Percentiles rank a stretch among this genome's conserved stretches.
phyloP scores from a whole-genome alignment of 176 grass and related monocot genomes.

The Oryza australiensis region DNA sequence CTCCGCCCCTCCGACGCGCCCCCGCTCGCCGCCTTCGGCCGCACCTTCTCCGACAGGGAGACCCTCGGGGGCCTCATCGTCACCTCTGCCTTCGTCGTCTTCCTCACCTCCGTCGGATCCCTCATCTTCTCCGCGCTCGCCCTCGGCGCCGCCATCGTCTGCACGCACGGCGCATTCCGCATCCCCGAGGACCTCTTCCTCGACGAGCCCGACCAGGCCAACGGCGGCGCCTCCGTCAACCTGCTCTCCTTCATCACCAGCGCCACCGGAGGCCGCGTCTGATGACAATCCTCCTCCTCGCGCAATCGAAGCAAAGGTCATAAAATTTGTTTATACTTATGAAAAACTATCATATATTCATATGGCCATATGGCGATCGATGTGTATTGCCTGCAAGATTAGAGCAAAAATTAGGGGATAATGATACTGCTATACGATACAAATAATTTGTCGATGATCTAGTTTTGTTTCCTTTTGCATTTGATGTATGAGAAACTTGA shows the following conservation, averaged over 20 bases:
- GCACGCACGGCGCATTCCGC: constrained; percentile 56
- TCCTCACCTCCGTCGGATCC: constrained; percentile 70
- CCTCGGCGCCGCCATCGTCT: constrained; percentile 47
- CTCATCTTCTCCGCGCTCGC: constrained; percentile 73
- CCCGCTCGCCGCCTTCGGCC: constrained; percentile 41
- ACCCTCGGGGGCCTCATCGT: constrained; percentile 48
- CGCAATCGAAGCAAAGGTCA: not conserved
- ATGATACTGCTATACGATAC: not conserved
- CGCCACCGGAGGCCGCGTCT: constrained; percentile 40
- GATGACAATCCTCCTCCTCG: not conserved
- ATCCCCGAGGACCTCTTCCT: constrained; percentile 71
- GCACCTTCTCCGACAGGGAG: constrained; percentile 61
- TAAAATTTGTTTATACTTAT: not conserved
- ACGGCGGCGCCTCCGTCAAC: constrained; percentile 14
- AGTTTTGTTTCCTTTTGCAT: constrained; percentile 23
- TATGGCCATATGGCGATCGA: not conserved
- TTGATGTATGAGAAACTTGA: not conserved
- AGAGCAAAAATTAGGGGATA: not conserved
- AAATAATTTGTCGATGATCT: constrained; percentile 4
- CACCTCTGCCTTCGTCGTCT: constrained; percentile 57
- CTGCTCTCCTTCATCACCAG: constrained; percentile 53
- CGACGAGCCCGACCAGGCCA: constrained; percentile 53
- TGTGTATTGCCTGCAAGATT: not conserved
- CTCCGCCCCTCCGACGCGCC: constrained; percentile 60
- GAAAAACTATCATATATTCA: not conserved